These are phyloP conservation scores for Bruguiera hainesii DNA, from an alignment of 441 rosid species.

Conservation along the genomic window DNA sequence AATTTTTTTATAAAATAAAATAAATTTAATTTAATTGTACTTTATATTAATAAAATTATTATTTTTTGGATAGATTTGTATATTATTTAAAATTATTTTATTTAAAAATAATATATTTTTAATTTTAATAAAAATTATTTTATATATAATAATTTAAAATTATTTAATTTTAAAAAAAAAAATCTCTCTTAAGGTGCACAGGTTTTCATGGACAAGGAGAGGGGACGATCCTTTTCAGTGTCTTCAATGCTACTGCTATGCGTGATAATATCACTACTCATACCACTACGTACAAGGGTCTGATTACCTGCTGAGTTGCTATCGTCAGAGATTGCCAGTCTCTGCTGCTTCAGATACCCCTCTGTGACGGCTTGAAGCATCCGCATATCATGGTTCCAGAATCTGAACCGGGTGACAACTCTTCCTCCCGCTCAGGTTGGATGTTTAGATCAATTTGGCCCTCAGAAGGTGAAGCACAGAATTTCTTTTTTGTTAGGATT, in stretches of 20 bases:
- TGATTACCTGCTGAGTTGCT: slow-evolving; percentile 24
- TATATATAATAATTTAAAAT: no score
- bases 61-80: no score
- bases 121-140: no score
- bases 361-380: slow-evolving; percentile 46
- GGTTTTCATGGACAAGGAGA: slow-evolving; percentile 22
- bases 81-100: no score
- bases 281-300: slow-evolving; percentile 19
- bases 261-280: slow-evolving; percentile 16
- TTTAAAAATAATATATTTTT: no score
- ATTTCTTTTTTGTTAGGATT: slow-evolving; percentile 42
- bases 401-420: slow-evolving; percentile 54
- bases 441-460: slow-evolving; percentile 85
- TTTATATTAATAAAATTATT: no score
- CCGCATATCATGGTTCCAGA: slow-evolving; percentile 37
- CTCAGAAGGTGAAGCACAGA: slow-evolving; percentile 53
- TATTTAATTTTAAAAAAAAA: no score
- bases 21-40: no score
- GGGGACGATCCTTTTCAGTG: slow-evolving; percentile 24
- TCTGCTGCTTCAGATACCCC: slow-evolving; percentile 36
- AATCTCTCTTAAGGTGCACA: slow-evolving; percentile 19
- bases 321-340: slow-evolving; percentile 30
- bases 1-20: no score
- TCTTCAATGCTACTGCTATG: slow-evolving; percentile 34
- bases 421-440: slow-evolving; percentile 89